A percentile compares a stretch with the other conserved stretches of the same genome.
Conservation (phyloP, 2,329 filamentous ascomycete species). For the Xylaria sp. region DNA sequence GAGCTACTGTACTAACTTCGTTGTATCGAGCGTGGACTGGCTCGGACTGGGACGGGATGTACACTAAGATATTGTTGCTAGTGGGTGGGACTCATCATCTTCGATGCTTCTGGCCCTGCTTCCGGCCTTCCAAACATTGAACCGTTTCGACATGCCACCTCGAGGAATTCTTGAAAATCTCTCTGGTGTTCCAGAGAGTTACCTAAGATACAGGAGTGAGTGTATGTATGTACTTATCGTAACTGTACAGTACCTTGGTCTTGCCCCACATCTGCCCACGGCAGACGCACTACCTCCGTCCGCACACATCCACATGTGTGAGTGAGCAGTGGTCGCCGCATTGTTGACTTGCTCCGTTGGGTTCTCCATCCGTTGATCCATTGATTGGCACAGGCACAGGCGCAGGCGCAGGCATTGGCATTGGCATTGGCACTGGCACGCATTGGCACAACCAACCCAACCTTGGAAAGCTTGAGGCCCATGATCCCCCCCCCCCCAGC, state of each 20-base stretch:
- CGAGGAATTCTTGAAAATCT: constrained; percentile 38
- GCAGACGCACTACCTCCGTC: constrained; percentile 20
- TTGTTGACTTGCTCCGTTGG: constrained; percentile 34
- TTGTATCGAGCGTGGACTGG: neutral
- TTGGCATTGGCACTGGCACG: constrained; percentile 3
- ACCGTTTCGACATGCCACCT: constrained; percentile 15
- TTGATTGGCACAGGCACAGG: constrained; percentile 39
- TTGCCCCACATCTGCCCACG: constrained; percentile 17
- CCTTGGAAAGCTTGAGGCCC: constrained; percentile 37
- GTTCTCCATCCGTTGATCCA: constrained; percentile 42
- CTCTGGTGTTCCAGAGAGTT: constrained; percentile 22
- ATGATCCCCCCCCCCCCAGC: constrained; percentile 37
- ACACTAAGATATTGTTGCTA: constrained; percentile 1
- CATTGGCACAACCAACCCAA: constrained; percentile 25
- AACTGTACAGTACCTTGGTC: constrained; percentile 4
- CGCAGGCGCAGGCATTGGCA: constrained; percentile 7
- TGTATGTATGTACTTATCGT: too few species aligned
- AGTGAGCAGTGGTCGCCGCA: constrained; percentile 27
- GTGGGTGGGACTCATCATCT: constrained; percentile 18
- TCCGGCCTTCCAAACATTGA: constrained; percentile 13
- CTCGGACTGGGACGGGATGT: neutral
- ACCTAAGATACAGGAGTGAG: constrained; percentile 6
- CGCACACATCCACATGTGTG: constrained; percentile 23
- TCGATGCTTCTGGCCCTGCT: constrained; percentile 26
- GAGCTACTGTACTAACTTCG: too few species aligned